Evolutionary conservation across 192 early-diverging fungal genomes (phyloP), one percentile per base, ranked within the genome.

Genomic region (Bifiguratus adelaidae): DNA sequence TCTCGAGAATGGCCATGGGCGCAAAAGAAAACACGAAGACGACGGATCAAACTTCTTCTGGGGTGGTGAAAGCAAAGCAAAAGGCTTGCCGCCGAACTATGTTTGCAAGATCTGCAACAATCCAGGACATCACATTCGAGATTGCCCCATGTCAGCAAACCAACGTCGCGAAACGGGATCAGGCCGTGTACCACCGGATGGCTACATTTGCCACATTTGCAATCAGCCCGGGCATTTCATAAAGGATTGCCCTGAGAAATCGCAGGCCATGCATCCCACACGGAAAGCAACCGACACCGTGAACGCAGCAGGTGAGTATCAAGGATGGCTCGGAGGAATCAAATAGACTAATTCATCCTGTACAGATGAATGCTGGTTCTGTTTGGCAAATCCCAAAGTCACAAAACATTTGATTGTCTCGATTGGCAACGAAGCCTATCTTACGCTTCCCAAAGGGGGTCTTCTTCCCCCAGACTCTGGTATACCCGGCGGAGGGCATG

Each of bases 331-430:
- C 26, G 24, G 22, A 62, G 20, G 38, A 36, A 1, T 11, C 16
- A 26, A 16, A 48, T 19, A 51, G 20, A 18, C 27, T 41, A 20
- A 11, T 29, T 21, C 19, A n/a, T n/a, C n/a, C 24, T 15, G 42
- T 68, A 61, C 63, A 13, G 29, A 53, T 23, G 69, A 80, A 3
- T 97, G 95, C 65, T 97, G 95, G 95, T 97, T 97, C 62, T 97
- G 95, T 58, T 67, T 97, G 36, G 75, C 89, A 0, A 93, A 90
- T 51, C 92, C 94, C 1, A 80, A 84, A 29, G 65, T 93, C 19
- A 87, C 84, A 53, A 89, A 91, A 63, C 91, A 95, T 40, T 68
- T 97, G 47, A 89, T 97, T 55, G 76, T 83, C 2, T 77, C 83
- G 1, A 85, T 95, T 60, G 84, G 81, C 3, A 63, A 68, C 15